Base-by-base conservation (phyloP, 2,329 filamentous ascomycete genomes). In the Hymenoscyphus albidus region DNA sequence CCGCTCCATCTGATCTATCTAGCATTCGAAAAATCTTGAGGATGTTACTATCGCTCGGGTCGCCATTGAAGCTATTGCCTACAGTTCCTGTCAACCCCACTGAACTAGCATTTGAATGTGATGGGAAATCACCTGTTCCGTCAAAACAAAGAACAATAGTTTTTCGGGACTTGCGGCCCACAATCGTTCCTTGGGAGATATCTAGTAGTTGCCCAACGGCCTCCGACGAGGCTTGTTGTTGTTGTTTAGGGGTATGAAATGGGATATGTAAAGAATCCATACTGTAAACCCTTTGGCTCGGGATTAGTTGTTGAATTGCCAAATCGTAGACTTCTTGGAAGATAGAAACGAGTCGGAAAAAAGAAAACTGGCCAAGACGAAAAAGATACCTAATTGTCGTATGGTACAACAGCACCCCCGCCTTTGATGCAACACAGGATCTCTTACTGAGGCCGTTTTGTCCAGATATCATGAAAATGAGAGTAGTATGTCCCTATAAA, bases 11-110 rank as follows among this genome's bases (percentile, higher is more conserved):
- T 31, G 58, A 65, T 22, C 63, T 58, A 32, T 67, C 63, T 6
- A 67, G 63, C 61, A 67, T 63, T 40, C 61, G 61, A 58, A 65
- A 67, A 39, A 67, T 65, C 54, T 67, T 67, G 51, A 67, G 58
- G 38, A 67, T 67, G 39, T 67, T 67, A 22, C 61, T 65, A 35
- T 67, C 65, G 35, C 58, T 63, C 13, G 61, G 60, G 40, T 65
- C 61, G 16, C 61, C 65, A 38, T 65, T 61, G 35, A 65, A 67
- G 44, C 61, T 56, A 39, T 64, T 65, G 35, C 62, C 65, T 57
- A 38, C 4, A 6, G 12, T n/a, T 16, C 7, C 16, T 18, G 32
- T 32, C 14, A 38, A 14, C 54, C 27, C 13, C 13, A 9, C 16
- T 18, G 54, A 5, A 14, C 10, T 27, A 2, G 27, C 13, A 31